These are phyloP conservation scores for Funneliformis caledonium DNA, from an alignment of 371 early-diverging fungal species.

Conservation along the genomic window DNA sequence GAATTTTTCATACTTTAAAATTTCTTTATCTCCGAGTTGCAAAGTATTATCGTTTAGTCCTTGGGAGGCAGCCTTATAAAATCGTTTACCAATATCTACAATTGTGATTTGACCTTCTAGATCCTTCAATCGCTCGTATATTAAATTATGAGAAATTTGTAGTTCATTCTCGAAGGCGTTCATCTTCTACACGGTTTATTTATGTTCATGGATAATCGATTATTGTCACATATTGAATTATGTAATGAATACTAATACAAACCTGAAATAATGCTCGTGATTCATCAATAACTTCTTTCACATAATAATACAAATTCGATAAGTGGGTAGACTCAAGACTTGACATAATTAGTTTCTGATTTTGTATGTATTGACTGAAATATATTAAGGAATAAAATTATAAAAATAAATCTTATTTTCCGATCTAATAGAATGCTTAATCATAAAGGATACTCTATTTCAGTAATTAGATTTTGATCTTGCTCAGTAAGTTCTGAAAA, in stretches of 20 bases:
- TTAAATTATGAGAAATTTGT: slow-evolving; percentile 1
- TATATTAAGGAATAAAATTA: background rate
- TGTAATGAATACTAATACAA: background rate
- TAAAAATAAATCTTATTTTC: background rate
- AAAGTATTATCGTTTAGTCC: background rate
- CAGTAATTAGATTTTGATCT: background rate
- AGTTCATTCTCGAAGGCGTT: background rate
- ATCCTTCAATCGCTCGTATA: background rate
- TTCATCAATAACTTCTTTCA: background rate
- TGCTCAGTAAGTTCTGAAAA: background rate
- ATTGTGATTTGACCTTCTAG: background rate
- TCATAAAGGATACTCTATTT: background rate
- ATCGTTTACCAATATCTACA: slow-evolving; percentile 1
- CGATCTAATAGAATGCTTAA: background rate
- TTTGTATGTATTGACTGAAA: background rate
- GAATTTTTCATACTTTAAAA: too few relatives aligned
- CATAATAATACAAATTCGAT: background rate
- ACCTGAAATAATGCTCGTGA: slow-evolving; percentile 26
- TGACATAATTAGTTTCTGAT: slow-evolving; percentile 5
- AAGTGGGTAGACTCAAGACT: background rate
- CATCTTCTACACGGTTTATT: slow-evolving; percentile 6
- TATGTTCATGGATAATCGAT: slow-evolving; percentile 11
- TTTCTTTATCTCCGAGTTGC: slow-evolving; percentile 4
- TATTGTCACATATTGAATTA: background rate
- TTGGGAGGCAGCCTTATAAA: slow-evolving; percentile 9